These are phyloP conservation scores for Harrya chromipes DNA, from an alignment of 768 basidiomycete species.

Conservation along the genomic window DNA sequence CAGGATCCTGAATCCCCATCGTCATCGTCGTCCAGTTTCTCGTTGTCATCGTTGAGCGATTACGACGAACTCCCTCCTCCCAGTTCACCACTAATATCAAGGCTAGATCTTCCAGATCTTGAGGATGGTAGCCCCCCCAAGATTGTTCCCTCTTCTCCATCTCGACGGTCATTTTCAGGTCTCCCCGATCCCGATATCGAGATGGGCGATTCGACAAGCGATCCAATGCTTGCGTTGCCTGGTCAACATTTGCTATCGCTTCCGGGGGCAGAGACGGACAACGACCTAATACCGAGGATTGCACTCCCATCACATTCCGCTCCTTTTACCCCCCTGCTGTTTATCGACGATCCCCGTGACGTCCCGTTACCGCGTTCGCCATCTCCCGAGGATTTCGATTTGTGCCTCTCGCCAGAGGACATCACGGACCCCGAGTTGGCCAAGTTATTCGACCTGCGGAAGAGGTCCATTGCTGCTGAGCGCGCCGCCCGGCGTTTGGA, in stretches of 20 bases:
- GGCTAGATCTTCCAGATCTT: constrained; percentile 30
- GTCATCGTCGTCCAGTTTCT: constrained; percentile 8
- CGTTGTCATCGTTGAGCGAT: constrained; percentile 24
- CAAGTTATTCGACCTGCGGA: constrained; percentile 40
- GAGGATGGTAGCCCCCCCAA: constrained; percentile 24
- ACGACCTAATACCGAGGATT: constrained; percentile 37
- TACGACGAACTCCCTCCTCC: constrained; percentile 20
- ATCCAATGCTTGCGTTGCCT: constrained; percentile 16
- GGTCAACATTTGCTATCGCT: constrained; percentile 33
- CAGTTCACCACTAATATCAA: constrained; percentile 32
- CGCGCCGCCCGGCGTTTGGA: constrained; percentile 31
- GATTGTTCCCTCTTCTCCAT: constrained; percentile 28
- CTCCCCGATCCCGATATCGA: constrained; percentile 32
- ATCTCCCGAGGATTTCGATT: constrained; percentile 40
- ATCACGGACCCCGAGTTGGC: constrained; percentile 37
- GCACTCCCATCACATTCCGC: constrained; percentile 1
- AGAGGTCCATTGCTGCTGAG: constrained; percentile 34
- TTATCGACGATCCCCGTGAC: constrained; percentile 42
- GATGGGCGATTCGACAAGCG: constrained; percentile 16
- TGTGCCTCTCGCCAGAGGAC: constrained; percentile 34
- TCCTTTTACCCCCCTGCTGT: constrained; percentile 32
- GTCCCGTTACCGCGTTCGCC: constrained; percentile 40
- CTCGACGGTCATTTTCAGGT: constrained; percentile 25
- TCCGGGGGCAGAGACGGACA: constrained; percentile 43
- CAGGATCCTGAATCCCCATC: constrained; percentile 16